Evolutionary conservation across 305 asterid species (phyloP).

Genomic region (Fraxinus albicans): DNA sequence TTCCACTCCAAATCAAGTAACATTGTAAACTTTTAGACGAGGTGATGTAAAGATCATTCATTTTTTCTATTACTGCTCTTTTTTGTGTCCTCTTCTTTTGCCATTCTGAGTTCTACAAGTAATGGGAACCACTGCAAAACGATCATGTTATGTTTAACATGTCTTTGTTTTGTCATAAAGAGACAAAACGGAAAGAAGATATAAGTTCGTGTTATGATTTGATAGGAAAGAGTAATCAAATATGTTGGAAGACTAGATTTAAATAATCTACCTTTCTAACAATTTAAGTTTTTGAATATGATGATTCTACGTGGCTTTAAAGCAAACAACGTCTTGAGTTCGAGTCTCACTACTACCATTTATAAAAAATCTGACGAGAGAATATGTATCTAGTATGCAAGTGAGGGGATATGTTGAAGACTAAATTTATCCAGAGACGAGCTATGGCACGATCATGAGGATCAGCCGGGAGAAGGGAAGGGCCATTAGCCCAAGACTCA

Average conservation of each 20-base stretch:
- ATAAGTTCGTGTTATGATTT: neutral
- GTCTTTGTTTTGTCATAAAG: neutral
- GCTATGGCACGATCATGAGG: slow-evolving; percentile 44
- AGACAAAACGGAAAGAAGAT: neutral
- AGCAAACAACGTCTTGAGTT: neutral
- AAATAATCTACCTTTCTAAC: neutral
- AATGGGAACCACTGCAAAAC: slow-evolving; percentile 41
- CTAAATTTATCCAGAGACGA: slow-evolving; percentile 39
- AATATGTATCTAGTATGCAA: too few species aligned
- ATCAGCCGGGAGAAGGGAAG: slow-evolving; percentile 44
- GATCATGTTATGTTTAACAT: neutral
- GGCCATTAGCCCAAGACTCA: slow-evolving; percentile 35
- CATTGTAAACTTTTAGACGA: too few species aligned
- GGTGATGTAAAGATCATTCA: neutral
- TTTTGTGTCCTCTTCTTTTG: slow-evolving; percentile 38
- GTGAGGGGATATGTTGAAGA: too few species aligned
- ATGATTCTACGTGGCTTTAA: neutral
- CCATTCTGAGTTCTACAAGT: slow-evolving; percentile 27
- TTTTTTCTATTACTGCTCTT: slow-evolving; percentile 1
- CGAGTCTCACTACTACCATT: slow-evolving; percentile 13
- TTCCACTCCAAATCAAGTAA: neutral
- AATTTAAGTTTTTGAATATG: neutral
- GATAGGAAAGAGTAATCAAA: neutral
- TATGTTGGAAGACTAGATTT: neutral
- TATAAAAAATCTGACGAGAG: slow-evolving; percentile 8